Evolutionary conservation across 352 stramenopile species (phyloP).

Genomic region (Phytophthora ohioensis): DNA sequence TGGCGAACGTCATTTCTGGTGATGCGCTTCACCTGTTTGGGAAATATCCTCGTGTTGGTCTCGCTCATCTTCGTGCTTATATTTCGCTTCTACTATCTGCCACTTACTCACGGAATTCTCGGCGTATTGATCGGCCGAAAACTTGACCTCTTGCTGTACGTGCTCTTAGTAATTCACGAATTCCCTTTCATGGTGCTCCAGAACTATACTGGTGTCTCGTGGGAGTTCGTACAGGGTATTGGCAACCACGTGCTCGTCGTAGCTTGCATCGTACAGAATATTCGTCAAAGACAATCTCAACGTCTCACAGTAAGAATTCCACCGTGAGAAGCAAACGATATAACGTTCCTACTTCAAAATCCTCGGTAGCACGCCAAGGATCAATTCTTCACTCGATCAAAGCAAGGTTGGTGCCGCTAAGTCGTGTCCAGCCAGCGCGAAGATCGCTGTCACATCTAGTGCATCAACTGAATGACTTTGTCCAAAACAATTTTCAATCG

Average conservation of each 20-base stretch:
- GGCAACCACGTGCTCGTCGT: constrained; percentile 15
- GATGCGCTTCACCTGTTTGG: constrained; percentile 8
- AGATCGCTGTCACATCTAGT: too few species aligned
- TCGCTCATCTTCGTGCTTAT: constrained; percentile 31
- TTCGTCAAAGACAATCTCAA: constrained; percentile 5
- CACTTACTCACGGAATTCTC: constrained; percentile 21
- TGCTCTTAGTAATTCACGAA: constrained; percentile 26
- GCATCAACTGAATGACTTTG: too few species aligned
- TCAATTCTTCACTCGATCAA: too few species aligned
- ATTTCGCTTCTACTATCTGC: constrained; percentile 42
- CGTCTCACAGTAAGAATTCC: too few species aligned
- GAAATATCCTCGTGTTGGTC: constrained; percentile 25
- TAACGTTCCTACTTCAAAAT: too few species aligned
- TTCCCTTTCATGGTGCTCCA: constrained; percentile 19
- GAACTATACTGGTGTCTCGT: constrained; percentile 15
- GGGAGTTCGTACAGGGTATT: constrained; percentile 28
- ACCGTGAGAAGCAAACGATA: too few species aligned
- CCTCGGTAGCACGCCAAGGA: too few species aligned
- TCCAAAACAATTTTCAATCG: too few species aligned
- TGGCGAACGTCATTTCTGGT: background rate
- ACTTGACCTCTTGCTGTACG: constrained; percentile 4
- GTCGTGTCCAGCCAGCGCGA: too few species aligned
- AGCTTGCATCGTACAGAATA: constrained; percentile 22
- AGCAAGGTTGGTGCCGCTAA: too few species aligned
- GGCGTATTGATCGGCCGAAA: too few species aligned